phyloP scores from a whole-genome alignment of 306 rosid genomes.

The Vachellia collinsii region DNA sequence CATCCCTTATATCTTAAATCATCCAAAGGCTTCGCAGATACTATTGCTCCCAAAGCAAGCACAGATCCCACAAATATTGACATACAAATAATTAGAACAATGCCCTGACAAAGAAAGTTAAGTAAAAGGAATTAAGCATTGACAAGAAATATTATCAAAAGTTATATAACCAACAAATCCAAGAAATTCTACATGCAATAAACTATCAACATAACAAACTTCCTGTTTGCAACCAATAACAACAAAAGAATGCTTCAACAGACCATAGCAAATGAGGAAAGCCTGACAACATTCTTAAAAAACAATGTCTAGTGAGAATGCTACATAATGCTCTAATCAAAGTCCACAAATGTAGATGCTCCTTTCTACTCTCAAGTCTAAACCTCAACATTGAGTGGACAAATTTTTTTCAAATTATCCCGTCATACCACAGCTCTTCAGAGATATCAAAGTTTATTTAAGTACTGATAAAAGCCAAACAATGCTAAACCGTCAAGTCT shows the following conservation, averaged over 20 bases:
- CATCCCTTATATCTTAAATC: conserved; percentile 85
- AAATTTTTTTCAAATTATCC: not conserved
- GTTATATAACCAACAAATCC: not conserved
- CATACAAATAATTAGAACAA: conserved; percentile 69
- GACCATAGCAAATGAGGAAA: conserved; percentile 9
- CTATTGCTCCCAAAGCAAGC: conserved; percentile 84
- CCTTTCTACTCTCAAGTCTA: not conserved
- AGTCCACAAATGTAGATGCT: not conserved
- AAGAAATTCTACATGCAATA: conserved; percentile 6
- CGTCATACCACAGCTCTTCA: not conserved
- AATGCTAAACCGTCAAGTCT: not conserved
- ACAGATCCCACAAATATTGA: conserved; percentile 78
- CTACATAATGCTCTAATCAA: not conserved
- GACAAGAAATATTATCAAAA: conserved; percentile 20
- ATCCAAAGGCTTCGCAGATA: conserved; percentile 93
- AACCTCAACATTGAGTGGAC: not conserved
- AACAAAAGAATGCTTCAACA: conserved; percentile 10
- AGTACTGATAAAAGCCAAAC: not conserved
- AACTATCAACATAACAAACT: conserved; percentile 17
- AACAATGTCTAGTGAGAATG: not conserved
- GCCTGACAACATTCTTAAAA: not conserved
- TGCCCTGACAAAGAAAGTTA: conserved; percentile 63
- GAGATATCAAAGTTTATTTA: not conserved
- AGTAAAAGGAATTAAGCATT: conserved; percentile 33
- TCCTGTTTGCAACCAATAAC: conserved; percentile 16